Evolutionary conservation across 306 rosid genomes (phyloP), one percentile per base, ranked within the genome.

Genomic region (Canavalia gladiata): DNA sequence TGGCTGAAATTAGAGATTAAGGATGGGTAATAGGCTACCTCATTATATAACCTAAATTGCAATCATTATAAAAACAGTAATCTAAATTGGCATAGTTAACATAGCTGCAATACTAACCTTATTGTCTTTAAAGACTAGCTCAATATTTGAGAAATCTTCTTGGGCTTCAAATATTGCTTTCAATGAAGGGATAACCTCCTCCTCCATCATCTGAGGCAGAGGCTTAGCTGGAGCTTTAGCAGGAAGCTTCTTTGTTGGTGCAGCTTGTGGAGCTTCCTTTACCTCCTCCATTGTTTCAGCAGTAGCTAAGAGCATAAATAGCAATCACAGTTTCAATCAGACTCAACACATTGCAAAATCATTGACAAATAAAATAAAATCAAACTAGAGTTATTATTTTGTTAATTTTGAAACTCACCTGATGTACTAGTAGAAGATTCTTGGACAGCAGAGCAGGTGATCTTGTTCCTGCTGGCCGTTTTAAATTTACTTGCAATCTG

Each of bases 141-240:
- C 92, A 75, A 95, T 65, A 46, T 95, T 87, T 28, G 94, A 87
- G 77, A 95, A 77, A 78, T 93, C 97, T 63, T 80, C 76, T 72
- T 93, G 92, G 41, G 91, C 84, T 87, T 89, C 94, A 47, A 95
- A 87, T 79, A 90, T 89, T 67, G 83, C 74, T 89, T 84, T 90
- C 78, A 95, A 85, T 11, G 96, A 51, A 74, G 99, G 98, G 76
- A 95, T 95, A 52, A 95, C 91, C 65, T 95, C 99, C 79, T 91
- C 99, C 70, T 86, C 93, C 98, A 95, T 95, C 94, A 93, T 83
- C 84, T 90, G 87, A 42, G 97, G 97, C 64, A 93, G 84, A 25
- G 94, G 82, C 92, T 95, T 91, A 25, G 6, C 78, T 28, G 90
- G 86, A 8, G 91, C 94, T 90, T 95, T 95, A 28, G 95, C 95